phyloP scores from a whole-genome alignment of 1,139 yeast species.

The Taphrina pruni region DNA sequence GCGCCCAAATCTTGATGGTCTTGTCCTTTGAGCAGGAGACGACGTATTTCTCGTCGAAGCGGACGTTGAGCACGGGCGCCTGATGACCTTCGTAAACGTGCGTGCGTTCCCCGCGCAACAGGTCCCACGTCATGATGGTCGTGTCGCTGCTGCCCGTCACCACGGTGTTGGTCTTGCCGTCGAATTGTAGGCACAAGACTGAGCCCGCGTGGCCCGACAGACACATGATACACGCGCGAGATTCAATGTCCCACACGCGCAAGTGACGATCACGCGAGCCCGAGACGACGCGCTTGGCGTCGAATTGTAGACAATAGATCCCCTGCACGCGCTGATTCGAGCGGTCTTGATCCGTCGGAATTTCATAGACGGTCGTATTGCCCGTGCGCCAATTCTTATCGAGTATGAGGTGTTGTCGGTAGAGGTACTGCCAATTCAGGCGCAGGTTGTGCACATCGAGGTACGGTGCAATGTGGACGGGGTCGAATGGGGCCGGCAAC shows the following conservation, averaged over 20 bases:
- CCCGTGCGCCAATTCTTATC: slow-evolving; percentile 44
- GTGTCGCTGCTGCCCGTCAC: slow-evolving; percentile 51
- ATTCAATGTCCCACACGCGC: slow-evolving; percentile 43
- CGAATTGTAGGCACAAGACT: slow-evolving; percentile 43
- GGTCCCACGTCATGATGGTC: slow-evolving; percentile 54
- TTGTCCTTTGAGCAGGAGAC: slow-evolving; percentile 44
- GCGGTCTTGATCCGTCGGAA: slow-evolving; percentile 32
- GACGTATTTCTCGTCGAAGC: slow-evolving; percentile 40
- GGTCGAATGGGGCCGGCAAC: slow-evolving; percentile 24
- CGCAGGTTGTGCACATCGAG: slow-evolving; percentile 20
- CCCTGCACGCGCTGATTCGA: slow-evolving; percentile 38
- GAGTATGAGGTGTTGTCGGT: slow-evolving; percentile 40
- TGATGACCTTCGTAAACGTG: slow-evolving; percentile 71
- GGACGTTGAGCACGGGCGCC: slow-evolving; percentile 42
- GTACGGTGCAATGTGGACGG: slow-evolving; percentile 28
- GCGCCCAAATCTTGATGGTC: slow-evolving; percentile 43
- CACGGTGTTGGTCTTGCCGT: slow-evolving; percentile 32
- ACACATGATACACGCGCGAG: slow-evolving; percentile 31
- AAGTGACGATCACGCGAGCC: slow-evolving; percentile 42
- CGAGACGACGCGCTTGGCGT: slow-evolving; percentile 45
- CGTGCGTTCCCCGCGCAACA: slow-evolving; percentile 66
- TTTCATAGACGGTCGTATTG: slow-evolving; percentile 23
- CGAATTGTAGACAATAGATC: slow-evolving; percentile 45
- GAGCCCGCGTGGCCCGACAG: slow-evolving; percentile 43
- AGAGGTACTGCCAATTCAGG: slow-evolving; percentile 43